phyloP scores from a whole-genome alignment of 345 rosid genomes.

The Erysimum cheiranthoides region DNA sequence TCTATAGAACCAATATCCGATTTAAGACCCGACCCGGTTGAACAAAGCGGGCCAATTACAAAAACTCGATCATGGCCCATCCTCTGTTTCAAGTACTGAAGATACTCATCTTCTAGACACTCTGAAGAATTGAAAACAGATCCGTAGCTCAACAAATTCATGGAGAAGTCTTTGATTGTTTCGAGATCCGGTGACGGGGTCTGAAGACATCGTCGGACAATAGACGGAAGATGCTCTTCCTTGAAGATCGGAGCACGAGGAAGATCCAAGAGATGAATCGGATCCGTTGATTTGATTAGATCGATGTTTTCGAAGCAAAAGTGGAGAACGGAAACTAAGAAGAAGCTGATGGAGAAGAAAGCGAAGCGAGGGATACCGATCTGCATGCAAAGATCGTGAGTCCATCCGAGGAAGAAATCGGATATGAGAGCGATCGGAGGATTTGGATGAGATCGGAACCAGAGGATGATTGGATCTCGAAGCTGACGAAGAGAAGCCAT shows the following conservation, averaged over 20 bases:
- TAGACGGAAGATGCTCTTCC: constrained; percentile 56
- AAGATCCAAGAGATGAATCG: constrained; percentile 49
- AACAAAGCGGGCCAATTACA: constrained; percentile 61
- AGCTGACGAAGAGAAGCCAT: constrained; percentile 54
- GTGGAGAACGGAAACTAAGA: constrained; percentile 40
- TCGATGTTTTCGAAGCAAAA: constrained; percentile 45
- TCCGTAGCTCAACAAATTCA: constrained; percentile 54
- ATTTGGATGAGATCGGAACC: constrained; percentile 61
- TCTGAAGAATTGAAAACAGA: constrained; percentile 53
- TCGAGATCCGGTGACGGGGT: constrained; percentile 43
- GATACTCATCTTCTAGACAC: constrained; percentile 51
- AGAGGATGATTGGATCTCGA: constrained; percentile 50
- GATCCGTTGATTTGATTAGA: constrained; percentile 30
- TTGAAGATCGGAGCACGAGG: constrained; percentile 59
- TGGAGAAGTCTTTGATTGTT: constrained; percentile 41
- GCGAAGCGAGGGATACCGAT: constrained; percentile 52
- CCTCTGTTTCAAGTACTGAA: constrained; percentile 46
- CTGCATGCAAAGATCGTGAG: constrained; percentile 46
- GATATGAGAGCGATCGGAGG: constrained; percentile 75
- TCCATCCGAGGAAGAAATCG: constrained; percentile 87
- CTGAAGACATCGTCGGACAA: constrained; percentile 38
- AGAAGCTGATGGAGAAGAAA: constrained; percentile 52
- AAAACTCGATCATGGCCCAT: constrained; percentile 55
- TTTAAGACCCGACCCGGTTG: constrained; percentile 41
- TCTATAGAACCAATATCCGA: constrained; percentile 15